Evolutionary conservation across 495 filamentous ascomycete genomes (phyloP).

Genomic region (Trichoderma gamsii): DNA sequence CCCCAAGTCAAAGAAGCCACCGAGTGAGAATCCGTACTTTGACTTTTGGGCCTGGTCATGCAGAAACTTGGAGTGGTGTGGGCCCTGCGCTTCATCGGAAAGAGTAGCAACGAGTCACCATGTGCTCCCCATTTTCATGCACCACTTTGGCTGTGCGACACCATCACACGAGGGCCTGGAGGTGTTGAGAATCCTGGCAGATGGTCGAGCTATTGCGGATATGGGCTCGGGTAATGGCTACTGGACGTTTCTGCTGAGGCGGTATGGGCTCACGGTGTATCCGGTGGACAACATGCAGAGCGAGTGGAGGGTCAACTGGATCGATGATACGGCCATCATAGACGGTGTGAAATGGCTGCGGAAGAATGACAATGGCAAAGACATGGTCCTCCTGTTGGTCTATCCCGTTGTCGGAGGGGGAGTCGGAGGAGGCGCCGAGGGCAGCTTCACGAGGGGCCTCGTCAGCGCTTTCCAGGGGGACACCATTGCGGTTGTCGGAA

Average conservation of each 20-base stretch:
- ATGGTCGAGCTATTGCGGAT: constrained; percentile 41
- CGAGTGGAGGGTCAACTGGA: constrained; percentile 52
- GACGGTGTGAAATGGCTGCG: constrained; percentile 44
- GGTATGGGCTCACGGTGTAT: constrained; percentile 32
- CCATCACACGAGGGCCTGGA: constrained; percentile 50
- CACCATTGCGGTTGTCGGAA: constrained; percentile 54
- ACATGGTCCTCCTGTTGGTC: constrained; percentile 50
- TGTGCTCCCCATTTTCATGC: constrained; percentile 57
- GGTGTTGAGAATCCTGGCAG: constrained; percentile 41
- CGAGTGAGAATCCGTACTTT: constrained; percentile 49
- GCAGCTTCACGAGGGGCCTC: constrained; percentile 46
- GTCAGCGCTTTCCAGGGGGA: constrained; percentile 51
- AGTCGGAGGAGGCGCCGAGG: constrained; percentile 26
- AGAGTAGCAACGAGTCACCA: constrained; percentile 34
- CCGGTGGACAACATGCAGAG: constrained; percentile 49
- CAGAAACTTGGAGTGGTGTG: constrained; percentile 43
- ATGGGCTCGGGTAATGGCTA: constrained; percentile 57
- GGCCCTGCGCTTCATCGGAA: constrained; percentile 35
- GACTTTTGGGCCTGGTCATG: constrained; percentile 49
- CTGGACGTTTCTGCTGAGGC: constrained; percentile 55
- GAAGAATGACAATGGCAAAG: constrained; percentile 31
- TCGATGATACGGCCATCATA: constrained; percentile 46
- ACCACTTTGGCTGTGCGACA: constrained; percentile 60
- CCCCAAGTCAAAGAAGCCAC: constrained; percentile 33
- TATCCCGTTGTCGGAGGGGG: constrained; percentile 53